Evolutionary conservation across 192 early-diverging fungal species (phyloP).

Genomic region (Allomyces macrogynus): DNA sequence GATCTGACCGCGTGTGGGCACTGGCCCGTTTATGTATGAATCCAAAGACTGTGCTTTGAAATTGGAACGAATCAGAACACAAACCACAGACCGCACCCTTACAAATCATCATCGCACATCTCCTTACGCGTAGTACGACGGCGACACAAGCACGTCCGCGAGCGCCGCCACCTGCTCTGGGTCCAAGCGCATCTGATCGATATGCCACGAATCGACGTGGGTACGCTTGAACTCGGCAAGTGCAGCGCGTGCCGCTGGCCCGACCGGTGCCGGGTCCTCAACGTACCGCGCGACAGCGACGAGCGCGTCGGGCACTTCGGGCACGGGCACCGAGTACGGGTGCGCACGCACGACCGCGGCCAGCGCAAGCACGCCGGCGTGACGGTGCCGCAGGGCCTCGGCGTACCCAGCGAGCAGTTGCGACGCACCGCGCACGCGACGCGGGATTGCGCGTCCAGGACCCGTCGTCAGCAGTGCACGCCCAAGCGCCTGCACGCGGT

Average conservation of each 20-base stretch:
- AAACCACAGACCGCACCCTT: no score
- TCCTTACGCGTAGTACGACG: slow-evolving; percentile 57
- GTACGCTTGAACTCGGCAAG: slow-evolving; percentile 89
- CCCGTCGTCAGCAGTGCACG: slow-evolving; percentile 9
- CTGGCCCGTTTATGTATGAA: no score
- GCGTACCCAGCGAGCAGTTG: slow-evolving; percentile 20
- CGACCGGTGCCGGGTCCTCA: slow-evolving; percentile 66
- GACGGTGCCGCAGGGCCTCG: slow-evolving; percentile 43
- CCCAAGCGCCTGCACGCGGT: slow-evolving; percentile 10
- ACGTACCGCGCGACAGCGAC: slow-evolving; percentile 54
- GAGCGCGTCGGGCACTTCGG: slow-evolving; percentile 65
- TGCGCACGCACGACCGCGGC: slow-evolving; percentile 70
- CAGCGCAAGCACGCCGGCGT: slow-evolving; percentile 77
- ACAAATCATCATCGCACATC: no score
- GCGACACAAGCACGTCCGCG: slow-evolving; percentile 74
- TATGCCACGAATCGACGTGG: slow-evolving; percentile 88
- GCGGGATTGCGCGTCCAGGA: slow-evolving; percentile 16
- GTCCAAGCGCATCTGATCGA: slow-evolving; percentile 56
- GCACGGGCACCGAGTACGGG: slow-evolving; percentile 80
- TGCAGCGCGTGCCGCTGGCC: slow-evolving; percentile 59
- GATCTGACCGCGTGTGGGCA: no score
- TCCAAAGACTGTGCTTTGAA: no score
- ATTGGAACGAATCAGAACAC: no score
- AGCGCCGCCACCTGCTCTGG: slow-evolving; percentile 56
- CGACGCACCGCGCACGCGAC: slow-evolving; percentile 15